Evolutionary conservation across 495 filamentous ascomycete species (phyloP), one percentile per base, ranked within the genome.

Genomic region (Neurospora sp.): DNA sequence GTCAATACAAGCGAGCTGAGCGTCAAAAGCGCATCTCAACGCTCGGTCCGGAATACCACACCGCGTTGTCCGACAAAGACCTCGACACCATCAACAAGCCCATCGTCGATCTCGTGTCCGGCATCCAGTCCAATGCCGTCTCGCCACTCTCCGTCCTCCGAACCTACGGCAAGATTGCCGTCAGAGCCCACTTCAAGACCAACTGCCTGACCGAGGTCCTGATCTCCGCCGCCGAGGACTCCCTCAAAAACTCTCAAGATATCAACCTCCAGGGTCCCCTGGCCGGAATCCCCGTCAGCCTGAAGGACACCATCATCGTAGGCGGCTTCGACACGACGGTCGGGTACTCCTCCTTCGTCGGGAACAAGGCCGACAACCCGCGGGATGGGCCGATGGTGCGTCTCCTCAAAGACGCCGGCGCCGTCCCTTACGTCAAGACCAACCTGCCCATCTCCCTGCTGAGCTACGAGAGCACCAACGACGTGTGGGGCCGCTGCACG

Each of bases 391-490:
- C 89, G 1, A 87, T 96, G 81, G 89, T 93, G 5, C 86, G 86
- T 69, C 77, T 98, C 18, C 83, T 98, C 39, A 97, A 96, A 77
- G 94, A 97, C 81, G 93, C 94, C n/a, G 92, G 92, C n/a, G 96
- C 96, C 5, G 86, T 99, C 1, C 96, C 96, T 1, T 97, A 97
- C 80, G 93, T 94, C 20, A 99, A 98, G 85, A 99, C 96, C 1
- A 95, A 96, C 71, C 77, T 96, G n/a, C 96, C 96, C 4, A 91
- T 95, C 70, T 97, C 95, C 0, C 87, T 99, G 9, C 85, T 98
- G 70, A 94, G 91, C 39, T 98, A 98, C 77, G 96, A 98, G 80
- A 94, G 92, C 22, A 90, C 89, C 61, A 99, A 97, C 81, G 94
- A 94, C 73, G 90, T 98, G 31, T 94, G 91, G 91, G 94, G 96